Evolutionary conservation across 768 basidiomycete genomes (phyloP).

Genomic region (Mycena pura): DNA sequence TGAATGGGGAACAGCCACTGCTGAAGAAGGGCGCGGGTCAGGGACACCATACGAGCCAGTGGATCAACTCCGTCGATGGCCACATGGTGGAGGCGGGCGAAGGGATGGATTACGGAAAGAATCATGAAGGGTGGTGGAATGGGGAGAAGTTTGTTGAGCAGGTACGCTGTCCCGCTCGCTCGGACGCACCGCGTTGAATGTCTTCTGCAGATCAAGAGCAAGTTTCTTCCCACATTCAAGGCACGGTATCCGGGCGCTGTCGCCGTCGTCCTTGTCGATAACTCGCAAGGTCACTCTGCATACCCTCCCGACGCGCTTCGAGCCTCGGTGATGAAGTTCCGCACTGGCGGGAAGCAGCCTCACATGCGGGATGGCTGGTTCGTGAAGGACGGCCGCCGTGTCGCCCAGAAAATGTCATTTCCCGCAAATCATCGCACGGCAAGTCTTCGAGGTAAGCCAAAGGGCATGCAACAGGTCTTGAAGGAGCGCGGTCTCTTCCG

Average conservation of each 20-base stretch:
- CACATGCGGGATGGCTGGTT: conserved; percentile 30
- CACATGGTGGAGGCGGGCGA: conserved; percentile 39
- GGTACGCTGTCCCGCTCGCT: conserved; percentile 20
- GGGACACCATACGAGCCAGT: conserved; percentile 44
- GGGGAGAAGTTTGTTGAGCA: conserved; percentile 37
- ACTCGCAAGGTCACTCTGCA: background rate
- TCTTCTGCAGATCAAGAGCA: conserved; percentile 30
- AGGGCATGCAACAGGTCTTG: conserved; percentile 40
- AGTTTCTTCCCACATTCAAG: conserved; percentile 41
- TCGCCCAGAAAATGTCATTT: conserved; percentile 34
- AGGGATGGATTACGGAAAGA: conserved; percentile 49
- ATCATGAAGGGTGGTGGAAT: conserved; percentile 48
- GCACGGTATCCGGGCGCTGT: background rate
- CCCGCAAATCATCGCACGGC: conserved; percentile 27
- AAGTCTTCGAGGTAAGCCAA: conserved; percentile 29
- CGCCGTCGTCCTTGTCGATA: background rate
- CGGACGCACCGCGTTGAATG: background rate
- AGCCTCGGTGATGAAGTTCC: conserved; percentile 25
- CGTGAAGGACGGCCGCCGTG: conserved; percentile 12
- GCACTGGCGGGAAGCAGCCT: conserved; percentile 34
- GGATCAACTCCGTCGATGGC: conserved; percentile 43
- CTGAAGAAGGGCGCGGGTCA: conserved; percentile 46
- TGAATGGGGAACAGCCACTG: conserved; percentile 39
- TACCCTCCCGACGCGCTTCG: background rate
- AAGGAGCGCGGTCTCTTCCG: conserved; percentile 26